Evolutionary conservation across 1,284 basidiomycete species (phyloP).

Genomic region (Filobasidium uniguttulatum): DNA sequence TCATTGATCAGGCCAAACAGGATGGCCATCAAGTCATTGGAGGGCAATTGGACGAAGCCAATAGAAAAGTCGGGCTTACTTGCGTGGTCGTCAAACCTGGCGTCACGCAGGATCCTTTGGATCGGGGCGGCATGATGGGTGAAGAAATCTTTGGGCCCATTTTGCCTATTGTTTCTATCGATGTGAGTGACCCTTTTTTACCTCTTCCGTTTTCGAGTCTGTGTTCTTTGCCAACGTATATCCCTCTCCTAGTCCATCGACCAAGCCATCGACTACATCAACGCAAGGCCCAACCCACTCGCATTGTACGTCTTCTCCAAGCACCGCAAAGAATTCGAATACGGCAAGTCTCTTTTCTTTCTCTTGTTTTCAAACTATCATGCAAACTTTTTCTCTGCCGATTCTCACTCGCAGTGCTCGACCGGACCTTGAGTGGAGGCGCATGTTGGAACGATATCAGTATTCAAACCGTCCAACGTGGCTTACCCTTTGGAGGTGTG

Average conservation of each 20-base stretch:
- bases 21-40: constrained; percentile 55
- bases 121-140: constrained; percentile 48
- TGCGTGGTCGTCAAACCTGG: constrained; percentile 43
- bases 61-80: constrained; percentile 27
- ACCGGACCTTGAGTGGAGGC: constrained; percentile 29
- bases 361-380: background rate
- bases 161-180: constrained; percentile 62
- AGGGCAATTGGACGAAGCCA: constrained; percentile 49
- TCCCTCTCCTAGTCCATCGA: constrained; percentile 43
- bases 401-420: constrained; percentile 20
- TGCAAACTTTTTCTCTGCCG: background rate
- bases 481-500: constrained; percentile 34
- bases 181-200: constrained; percentile 37
- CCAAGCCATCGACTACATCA: constrained; percentile 57
- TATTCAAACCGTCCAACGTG: constrained; percentile 13
- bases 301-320: constrained; percentile 34
- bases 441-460: constrained; percentile 32
- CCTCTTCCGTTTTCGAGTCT: background rate
- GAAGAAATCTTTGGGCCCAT: constrained; percentile 62
- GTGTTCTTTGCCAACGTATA: background rate
- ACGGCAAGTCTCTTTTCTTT: constrained; percentile 19
- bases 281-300: constrained; percentile 35
- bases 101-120: constrained; percentile 44
- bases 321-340: constrained; percentile 23
- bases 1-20: constrained; percentile 50